phyloP scores from a whole-genome alignment of 2,329 filamentous ascomycete genomes.

The Pseudocercospora fuligena region DNA sequence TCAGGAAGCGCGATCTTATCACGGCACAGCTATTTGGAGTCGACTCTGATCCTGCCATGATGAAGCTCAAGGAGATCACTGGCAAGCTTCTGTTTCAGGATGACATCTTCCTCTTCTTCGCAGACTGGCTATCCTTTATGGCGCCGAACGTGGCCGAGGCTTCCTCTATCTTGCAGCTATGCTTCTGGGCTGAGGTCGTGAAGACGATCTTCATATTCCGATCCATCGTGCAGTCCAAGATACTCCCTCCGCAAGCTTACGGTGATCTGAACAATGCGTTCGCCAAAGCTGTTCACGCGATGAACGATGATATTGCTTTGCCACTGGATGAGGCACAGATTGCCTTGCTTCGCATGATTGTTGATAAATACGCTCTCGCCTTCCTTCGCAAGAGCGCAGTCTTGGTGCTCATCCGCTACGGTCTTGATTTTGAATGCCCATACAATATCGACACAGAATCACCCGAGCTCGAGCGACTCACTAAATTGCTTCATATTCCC shows the following conservation, averaged over 20 bases:
- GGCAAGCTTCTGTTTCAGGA: conserved; percentile 62
- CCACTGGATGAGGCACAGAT: conserved; percentile 29
- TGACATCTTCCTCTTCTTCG: conserved; percentile 80
- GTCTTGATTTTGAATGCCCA: conserved; percentile 79
- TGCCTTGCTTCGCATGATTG: conserved; percentile 44
- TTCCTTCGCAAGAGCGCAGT: conserved; percentile 87
- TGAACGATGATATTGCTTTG: conserved; percentile 5
- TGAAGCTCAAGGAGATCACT: conserved; percentile 28
- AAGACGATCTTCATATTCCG: conserved; percentile 71
- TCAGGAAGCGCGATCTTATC: conserved; percentile 36
- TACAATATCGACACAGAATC: conserved; percentile 42
- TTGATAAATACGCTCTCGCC: conserved; percentile 82
- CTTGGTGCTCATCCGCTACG: conserved; percentile 84
- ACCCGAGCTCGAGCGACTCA: conserved; percentile 78
- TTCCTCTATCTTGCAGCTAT: conserved; percentile 73
- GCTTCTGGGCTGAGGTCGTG: conserved; percentile 88
- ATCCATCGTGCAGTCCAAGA: conserved; percentile 19
- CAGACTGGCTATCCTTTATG: conserved; percentile 58
- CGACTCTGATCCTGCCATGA: conserved; percentile 31
- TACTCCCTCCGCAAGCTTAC: neutral
- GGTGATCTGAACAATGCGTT: neutral
- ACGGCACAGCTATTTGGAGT: conserved; percentile 38
- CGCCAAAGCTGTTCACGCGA: neutral
- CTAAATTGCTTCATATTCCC: conserved; percentile 74
- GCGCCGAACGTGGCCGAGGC: conserved; percentile 38